Conservation (phyloP, 768 basidiomycete species). For the Termitomyces sp. region DNA sequence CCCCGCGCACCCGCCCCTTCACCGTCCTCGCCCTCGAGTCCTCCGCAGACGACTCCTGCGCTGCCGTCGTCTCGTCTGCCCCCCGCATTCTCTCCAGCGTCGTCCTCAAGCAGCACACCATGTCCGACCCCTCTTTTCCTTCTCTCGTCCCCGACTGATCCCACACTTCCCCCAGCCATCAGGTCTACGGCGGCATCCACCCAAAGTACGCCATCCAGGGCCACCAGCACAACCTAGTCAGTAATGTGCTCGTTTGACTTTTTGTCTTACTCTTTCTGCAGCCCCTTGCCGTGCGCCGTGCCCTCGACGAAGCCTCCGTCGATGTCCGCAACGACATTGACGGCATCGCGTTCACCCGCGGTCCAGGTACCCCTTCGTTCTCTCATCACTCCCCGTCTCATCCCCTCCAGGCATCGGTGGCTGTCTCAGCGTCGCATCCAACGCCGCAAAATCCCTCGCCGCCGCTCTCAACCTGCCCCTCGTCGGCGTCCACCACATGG, state of each 20-base stretch:
- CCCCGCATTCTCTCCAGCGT: slow-evolving; percentile 76
- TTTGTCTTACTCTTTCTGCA: slow-evolving; percentile 19
- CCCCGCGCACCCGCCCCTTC: slow-evolving; percentile 27
- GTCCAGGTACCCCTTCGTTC: slow-evolving; percentile 32
- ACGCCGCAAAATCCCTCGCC: slow-evolving; percentile 83
- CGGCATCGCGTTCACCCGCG: slow-evolving; percentile 88
- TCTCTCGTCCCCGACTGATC: neutral
- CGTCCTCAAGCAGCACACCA: slow-evolving; percentile 72
- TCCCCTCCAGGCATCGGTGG: slow-evolving; percentile 56
- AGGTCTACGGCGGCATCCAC: slow-evolving; percentile 66
- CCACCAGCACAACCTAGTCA: slow-evolving; percentile 77
- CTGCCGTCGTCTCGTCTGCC: slow-evolving; percentile 72
- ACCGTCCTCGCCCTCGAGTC: slow-evolving; percentile 77
- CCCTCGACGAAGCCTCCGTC: slow-evolving; percentile 61
- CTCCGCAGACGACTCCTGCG: slow-evolving; percentile 93
- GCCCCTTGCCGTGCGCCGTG: slow-evolving; percentile 69
- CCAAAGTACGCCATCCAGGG: slow-evolving; percentile 70
- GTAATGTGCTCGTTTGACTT: neutral
- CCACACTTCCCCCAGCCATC: slow-evolving; percentile 37
- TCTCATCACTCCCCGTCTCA: neutral
- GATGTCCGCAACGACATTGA: slow-evolving; percentile 56
- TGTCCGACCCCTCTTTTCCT: slow-evolving; percentile 32
- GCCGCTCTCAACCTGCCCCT: slow-evolving; percentile 73
- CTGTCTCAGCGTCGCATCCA: slow-evolving; percentile 73
- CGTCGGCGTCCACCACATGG: slow-evolving; percentile 96